phyloP scores from a whole-genome alignment of 768 basidiomycete genomes.

The Grammothele lineata region DNA sequence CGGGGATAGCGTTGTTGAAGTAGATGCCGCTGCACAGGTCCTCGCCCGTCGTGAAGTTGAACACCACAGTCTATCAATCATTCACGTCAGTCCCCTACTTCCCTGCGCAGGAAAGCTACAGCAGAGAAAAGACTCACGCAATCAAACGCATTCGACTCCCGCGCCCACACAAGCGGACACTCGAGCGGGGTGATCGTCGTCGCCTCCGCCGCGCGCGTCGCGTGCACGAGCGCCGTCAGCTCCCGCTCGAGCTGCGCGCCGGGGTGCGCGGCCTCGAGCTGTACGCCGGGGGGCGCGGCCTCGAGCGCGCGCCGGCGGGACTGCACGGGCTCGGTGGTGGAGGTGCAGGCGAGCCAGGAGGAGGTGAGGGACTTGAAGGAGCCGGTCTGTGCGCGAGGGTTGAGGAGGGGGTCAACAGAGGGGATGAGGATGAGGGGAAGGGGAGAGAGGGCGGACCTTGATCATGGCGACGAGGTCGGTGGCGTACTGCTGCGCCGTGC shows the following conservation, averaged over 20 bases:
- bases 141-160: slow-evolving; percentile 25
- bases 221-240: not conserved
- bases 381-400: slow-evolving; percentile 18
- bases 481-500: slow-evolving; percentile 16
- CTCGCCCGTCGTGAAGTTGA: slow-evolving; percentile 19
- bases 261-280: slow-evolving; percentile 26
- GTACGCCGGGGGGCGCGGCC: slow-evolving; percentile 24
- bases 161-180: slow-evolving; percentile 27
- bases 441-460: slow-evolving; percentile 24
- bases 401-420: not conserved
- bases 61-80: slow-evolving; percentile 19
- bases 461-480: slow-evolving; percentile 26
- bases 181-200: slow-evolving; percentile 21
- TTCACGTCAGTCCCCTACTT: not conserved
- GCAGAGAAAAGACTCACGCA: slow-evolving; percentile 19
- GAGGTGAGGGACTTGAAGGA: slow-evolving; percentile 16
- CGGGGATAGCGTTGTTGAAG: slow-evolving; percentile 20
- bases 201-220: not conserved
- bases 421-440: not conserved
- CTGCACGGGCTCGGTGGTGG: slow-evolving; percentile 17
- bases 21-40: slow-evolving; percentile 26
- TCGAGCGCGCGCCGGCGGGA: not conserved
- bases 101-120: not conserved
- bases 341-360: slow-evolving; percentile 25
- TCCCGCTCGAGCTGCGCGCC: slow-evolving; percentile 4